Conservation (phyloP, 176 grass and related monocot species). For the Dactylis glomerata region DNA sequence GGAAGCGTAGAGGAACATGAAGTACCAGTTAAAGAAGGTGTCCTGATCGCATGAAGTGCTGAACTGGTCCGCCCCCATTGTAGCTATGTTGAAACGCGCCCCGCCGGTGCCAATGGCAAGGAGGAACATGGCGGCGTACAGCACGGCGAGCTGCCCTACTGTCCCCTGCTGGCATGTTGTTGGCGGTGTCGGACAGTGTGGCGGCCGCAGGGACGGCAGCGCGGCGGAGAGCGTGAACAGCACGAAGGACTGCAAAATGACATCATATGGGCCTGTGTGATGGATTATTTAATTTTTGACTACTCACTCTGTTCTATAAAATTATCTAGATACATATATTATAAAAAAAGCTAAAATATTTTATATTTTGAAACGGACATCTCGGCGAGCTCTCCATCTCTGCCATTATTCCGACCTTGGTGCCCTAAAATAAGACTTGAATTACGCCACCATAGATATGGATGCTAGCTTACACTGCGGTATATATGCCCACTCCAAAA, state of each 20-base stretch:
- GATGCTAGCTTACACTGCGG: too few species aligned
- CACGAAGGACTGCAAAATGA: background rate
- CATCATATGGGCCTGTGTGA: background rate
- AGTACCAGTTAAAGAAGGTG: too few species aligned
- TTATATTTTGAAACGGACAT: too few species aligned
- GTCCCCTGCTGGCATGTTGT: background rate
- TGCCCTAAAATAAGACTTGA: background rate
- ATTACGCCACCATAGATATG: too few species aligned
- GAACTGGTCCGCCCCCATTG: slow-evolving; percentile 4
- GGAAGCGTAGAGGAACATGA: too few species aligned
- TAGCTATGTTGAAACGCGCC: background rate
- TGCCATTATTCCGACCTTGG: background rate
- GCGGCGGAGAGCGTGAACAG: background rate
- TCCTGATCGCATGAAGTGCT: too few species aligned
- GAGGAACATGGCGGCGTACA: slow-evolving; percentile 32
- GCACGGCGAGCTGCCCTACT: background rate
- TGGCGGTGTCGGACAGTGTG: background rate
- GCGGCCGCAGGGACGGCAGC: slow-evolving; percentile 17
- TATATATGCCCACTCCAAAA: background rate
- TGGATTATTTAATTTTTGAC: background rate
- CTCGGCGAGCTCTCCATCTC: background rate
- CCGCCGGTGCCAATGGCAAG: slow-evolving; percentile 20
- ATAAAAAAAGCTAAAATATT: too few species aligned
- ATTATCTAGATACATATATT: too few species aligned
- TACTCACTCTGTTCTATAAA: too few species aligned